Base-by-base conservation (phyloP, 306 rosid species). In the Bauhinia variegata region DNA sequence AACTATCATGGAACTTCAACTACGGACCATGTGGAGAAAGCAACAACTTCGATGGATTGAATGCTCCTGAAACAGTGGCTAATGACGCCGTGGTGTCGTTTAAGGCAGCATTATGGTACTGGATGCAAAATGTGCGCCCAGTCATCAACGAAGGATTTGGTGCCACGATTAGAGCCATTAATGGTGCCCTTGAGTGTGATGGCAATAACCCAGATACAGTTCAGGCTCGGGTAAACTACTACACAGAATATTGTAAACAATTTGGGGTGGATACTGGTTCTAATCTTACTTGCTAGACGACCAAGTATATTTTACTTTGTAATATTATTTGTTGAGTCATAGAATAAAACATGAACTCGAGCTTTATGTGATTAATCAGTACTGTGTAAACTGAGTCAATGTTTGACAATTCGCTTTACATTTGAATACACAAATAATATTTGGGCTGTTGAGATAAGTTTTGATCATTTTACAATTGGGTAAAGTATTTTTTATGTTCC, bases 1-100 rank as follows among this genome's bases (percentile, higher is more conserved):
- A 92, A 57, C 80, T 89, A 18, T 89, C 98, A 0, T 92, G 96
- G 98, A 92, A 92, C 85, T 86, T 60, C 82, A 92, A 92, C 68
- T 89, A 92, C 2, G 95, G 96, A 2, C 87, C 91, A 0, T 91
- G 92, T 0, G 95, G 96, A 32, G 16, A 84, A 6, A 61, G 33
- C 78, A 85, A 60, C 0, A 79, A 76, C 0, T 89, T 89, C 4
- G 96, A 92, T 16, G 95, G 95, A 4, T 37, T 92, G 11, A 87
- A 87, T 53, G 55, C 81, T 0, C 96, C 98, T 0, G 93, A 92
- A 65, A 86, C 84, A 0, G 95, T 87, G 16, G 91, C 88, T 7
- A 82, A 72, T 31, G 86, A 87, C 56, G 65, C 84, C 0, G 19
- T 83, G 0, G 74, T 92, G 50, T 57, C 96, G 2, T 92, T 92